Conservation (phyloP, 75 land plant genomes). For the Picea sitchensis region DNA sequence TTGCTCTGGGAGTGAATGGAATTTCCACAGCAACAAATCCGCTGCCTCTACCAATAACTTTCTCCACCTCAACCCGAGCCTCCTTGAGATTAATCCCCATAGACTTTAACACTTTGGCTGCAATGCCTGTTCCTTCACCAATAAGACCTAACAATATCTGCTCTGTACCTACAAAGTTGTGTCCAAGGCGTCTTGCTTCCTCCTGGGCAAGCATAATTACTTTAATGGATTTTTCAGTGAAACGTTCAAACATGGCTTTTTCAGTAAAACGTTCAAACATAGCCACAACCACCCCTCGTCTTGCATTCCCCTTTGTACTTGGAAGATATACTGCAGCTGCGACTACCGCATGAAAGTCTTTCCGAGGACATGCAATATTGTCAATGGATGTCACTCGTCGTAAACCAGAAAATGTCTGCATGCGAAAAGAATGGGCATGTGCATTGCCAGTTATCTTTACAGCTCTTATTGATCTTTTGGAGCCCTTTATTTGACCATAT, state of each 20-base stretch:
- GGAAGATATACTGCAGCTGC: conserved; percentile 10
- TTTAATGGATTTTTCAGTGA: conserved; percentile 54
- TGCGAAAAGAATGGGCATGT: not conserved
- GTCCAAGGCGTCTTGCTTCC: conserved; percentile 46
- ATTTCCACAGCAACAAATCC: conserved; percentile 55
- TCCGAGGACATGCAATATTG: not conserved
- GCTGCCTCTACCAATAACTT: conserved; percentile 53
- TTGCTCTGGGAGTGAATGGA: conserved; percentile 52
- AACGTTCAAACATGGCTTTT: too few species aligned
- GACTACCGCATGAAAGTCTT: conserved; percentile 9
- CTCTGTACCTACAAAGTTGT: conserved; percentile 55
- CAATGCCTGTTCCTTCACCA: conserved; percentile 61
- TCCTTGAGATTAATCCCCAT: conserved; percentile 56
- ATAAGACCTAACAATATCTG: conserved; percentile 53
- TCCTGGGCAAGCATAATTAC: conserved; percentile 60
- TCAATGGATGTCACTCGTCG: conserved; percentile 5
- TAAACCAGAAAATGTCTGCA: conserved; percentile 9
- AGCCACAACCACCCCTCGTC: conserved; percentile 33
- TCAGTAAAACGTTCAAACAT: conserved; percentile 56
- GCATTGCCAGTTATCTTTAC: not conserved
- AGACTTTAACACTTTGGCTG: conserved; percentile 53
- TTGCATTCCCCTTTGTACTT: conserved; percentile 9
- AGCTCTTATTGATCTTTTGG: conserved; percentile 7
- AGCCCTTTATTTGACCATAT: conserved; percentile 1
- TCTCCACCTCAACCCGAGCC: conserved; percentile 56